phyloP scores from a whole-genome alignment of 2,329 filamentous ascomycete species.

The Colletotrichum gloeosporioides region DNA sequence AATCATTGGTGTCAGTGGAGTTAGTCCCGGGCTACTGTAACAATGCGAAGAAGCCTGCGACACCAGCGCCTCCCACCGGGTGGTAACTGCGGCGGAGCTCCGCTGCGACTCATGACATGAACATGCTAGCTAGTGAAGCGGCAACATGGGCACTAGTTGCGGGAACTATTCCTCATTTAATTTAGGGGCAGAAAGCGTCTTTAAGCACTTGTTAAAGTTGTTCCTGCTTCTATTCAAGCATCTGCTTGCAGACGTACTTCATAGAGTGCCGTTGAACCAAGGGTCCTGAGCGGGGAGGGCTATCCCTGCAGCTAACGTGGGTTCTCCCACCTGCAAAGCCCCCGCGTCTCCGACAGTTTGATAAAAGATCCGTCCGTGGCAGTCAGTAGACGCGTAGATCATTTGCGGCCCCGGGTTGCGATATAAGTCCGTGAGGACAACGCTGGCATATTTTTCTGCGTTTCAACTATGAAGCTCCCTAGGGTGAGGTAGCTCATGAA shows the following conservation, averaged over 20 bases:
- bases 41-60: not conserved
- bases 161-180: not conserved
- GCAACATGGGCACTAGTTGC: not conserved
- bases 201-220: accelerated
- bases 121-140: not conserved
- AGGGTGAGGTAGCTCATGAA: not conserved
- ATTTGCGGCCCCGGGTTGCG: not conserved
- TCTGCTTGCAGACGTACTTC: not conserved
- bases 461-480: not conserved
- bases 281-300: not conserved
- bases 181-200: not conserved
- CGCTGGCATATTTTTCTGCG: not conserved
- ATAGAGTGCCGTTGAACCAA: not conserved
- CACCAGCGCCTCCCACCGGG: not conserved
- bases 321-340: not conserved
- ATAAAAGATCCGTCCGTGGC: not conserved
- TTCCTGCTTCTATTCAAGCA: accelerated
- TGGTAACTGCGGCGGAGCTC: not conserved
- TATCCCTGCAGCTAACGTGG: not conserved
- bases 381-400: not conserved
- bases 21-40: not conserved
- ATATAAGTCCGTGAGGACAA: not conserved
- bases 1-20: not conserved
- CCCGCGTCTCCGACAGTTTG: not conserved
- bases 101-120: not conserved